Base-by-base conservation (phyloP, 192 early-diverging fungal genomes). In the Chytriomyces hyalinus region DNA sequence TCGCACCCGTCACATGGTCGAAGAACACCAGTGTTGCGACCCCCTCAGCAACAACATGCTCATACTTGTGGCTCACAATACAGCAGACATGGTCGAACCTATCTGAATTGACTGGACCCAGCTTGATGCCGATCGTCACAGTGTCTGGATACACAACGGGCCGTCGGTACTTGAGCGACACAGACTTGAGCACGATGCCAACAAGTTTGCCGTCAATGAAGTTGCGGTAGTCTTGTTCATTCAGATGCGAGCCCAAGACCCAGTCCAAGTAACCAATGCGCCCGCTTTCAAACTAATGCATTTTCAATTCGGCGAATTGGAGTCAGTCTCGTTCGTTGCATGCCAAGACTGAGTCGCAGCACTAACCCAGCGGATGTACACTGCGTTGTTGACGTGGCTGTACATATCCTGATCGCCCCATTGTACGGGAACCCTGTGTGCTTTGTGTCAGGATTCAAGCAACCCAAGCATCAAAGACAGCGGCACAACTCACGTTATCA, bases 121-220 rank as follows among this genome's bases (percentile, higher is more conserved):
- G 7, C 10, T 20, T 69, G n/a, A 76, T 49, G 47, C 75, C 75
- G n/a, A 76, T 45, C 17, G 75, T 67, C 0, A 76, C 64, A 49
- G 79, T 87, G 73, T 88, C 85, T 2, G 85, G 85, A 63, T 80
- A 88, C 22, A 53, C 68, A 44, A 85, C 82, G 0, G 83, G 81
- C 20, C 76, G 73, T 26, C 61, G 71, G 75, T 88, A 88, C 26
- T 83, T 84, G 63, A 80, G 73, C 6, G 64, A 49, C 0, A 79
- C 20, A 6, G 74, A 64, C 57, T 85, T 84, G 11, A 82, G 76
- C 46, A 87, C 87, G 24, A 78, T 68, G 1, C 87, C 84, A 45
- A 84, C 61, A 17, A 44, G 57, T 65, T 20, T 72, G 17, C 49
- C 77, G n/a, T 9, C 15, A 62, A 83, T 83, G 75, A 80, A 77